Conservation (phyloP, 2,329 filamentous ascomycete species). For the Neocucurbitaria cava region DNA sequence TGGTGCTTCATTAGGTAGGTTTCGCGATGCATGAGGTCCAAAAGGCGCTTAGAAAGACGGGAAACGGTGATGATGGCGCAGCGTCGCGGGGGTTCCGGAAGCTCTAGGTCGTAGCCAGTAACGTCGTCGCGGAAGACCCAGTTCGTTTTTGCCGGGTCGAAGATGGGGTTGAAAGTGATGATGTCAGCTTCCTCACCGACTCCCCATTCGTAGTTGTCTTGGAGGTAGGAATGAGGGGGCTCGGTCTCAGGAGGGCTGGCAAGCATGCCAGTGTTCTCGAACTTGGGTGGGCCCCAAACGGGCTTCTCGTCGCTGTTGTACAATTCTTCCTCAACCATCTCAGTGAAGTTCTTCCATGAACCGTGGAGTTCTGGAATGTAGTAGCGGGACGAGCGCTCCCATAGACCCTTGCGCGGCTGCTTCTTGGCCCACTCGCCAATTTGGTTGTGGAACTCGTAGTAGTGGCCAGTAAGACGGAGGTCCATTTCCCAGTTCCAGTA, state of each 20-base stretch:
- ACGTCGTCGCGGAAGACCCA: constrained; percentile 75
- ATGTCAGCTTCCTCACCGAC: constrained; percentile 78
- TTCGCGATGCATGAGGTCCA: constrained; percentile 80
- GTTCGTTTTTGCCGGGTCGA: constrained; percentile 74
- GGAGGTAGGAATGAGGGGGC: constrained; percentile 65
- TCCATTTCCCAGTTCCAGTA: constrained; percentile 94
- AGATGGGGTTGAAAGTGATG: constrained; percentile 79
- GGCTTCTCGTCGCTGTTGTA: constrained; percentile 57
- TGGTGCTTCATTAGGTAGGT: constrained; percentile 73
- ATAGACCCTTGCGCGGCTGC: constrained; percentile 74
- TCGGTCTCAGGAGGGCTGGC: constrained; percentile 67
- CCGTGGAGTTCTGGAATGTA: constrained; percentile 75
- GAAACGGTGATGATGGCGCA: constrained; percentile 81
- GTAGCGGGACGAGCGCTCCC: constrained; percentile 76
- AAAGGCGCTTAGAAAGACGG: constrained; percentile 72
- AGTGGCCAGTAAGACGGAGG: constrained; percentile 78
- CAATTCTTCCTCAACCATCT: constrained; percentile 67
- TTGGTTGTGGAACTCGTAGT: constrained; percentile 79
- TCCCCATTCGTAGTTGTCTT: constrained; percentile 76
- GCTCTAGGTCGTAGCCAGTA: constrained; percentile 67
- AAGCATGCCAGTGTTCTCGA: constrained; percentile 59
- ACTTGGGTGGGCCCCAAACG: constrained; percentile 69
- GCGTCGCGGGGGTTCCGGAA: constrained; percentile 69
- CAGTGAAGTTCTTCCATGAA: constrained; percentile 71
- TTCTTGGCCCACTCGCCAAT: constrained; percentile 68